Conservation (phyloP, 1,284 basidiomycete species). For the Boletus sp. region DNA sequence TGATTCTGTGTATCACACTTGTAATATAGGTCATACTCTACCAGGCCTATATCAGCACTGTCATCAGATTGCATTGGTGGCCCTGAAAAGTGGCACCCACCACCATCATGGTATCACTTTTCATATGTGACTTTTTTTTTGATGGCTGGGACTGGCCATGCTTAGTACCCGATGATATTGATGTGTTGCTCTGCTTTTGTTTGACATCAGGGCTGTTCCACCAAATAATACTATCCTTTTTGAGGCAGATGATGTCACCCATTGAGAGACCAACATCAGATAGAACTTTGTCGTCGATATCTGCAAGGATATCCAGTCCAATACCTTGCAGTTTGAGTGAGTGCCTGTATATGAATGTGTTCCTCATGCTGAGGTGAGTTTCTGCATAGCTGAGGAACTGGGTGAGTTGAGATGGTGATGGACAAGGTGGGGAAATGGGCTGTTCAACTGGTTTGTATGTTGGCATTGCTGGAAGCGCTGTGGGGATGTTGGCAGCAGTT, state of each 20-base stretch:
- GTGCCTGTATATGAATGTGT: background rate
- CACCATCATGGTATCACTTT: too few relatives aligned
- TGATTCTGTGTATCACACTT: too few relatives aligned
- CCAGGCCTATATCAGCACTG: too few relatives aligned
- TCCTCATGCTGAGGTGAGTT: background rate
- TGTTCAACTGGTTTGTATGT: too few relatives aligned
- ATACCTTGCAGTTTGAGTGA: background rate
- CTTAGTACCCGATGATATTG: background rate
- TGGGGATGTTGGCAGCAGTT: background rate
- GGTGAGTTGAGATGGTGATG: constrained; percentile 7
- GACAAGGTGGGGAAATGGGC: background rate
- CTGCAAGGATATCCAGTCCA: constrained; percentile 14
- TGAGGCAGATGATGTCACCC: constrained; percentile 15
- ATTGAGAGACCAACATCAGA: constrained; percentile 6
- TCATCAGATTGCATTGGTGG: too few relatives aligned
- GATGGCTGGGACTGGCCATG: too few relatives aligned
- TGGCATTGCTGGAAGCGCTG: too few relatives aligned
- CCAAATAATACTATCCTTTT: constrained; percentile 8
- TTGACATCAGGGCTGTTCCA: constrained; percentile 18
- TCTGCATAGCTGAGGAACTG: constrained; percentile 15
- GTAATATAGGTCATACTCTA: too few relatives aligned
- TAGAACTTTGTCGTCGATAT: too few relatives aligned
- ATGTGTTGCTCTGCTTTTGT: background rate
- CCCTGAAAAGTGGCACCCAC: too few relatives aligned
- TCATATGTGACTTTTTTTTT: too few relatives aligned